Evolutionary conservation across 352 stramenopile genomes (phyloP), one percentile per base, ranked within the genome.

Genomic region (Pythium brassicae): DNA sequence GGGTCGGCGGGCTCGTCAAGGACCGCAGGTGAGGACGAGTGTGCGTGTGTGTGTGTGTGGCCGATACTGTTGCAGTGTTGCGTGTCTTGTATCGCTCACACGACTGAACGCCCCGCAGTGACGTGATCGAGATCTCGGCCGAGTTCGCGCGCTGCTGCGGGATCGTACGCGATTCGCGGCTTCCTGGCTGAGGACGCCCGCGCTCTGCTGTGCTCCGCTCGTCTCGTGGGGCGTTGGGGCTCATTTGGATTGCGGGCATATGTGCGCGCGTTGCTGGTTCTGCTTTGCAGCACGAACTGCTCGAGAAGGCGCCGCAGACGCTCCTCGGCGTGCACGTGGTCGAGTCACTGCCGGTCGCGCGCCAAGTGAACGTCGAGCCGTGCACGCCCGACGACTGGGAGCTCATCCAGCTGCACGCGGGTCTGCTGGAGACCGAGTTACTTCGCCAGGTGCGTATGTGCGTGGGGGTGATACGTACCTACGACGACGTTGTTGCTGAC

Each of bases 361-460:
- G 66, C 9, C 72, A 92, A 37, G 71, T 96, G 22, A 86, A 89
- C 55, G 80, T 96, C 7, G 86, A 96, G 50, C 87, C 87, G 11
- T 83, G 77, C 44, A 93, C 86, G 3, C 59, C 83, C 1, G 87
- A 96, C 60, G 87, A 96, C 64, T 96, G 87, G 87, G 87, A 96
- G 55, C 71, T 96, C 20, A 90, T 96, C 54, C 86, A 96, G 62
- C 55, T 94, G 53, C 86, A 96, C 59, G 83, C 87, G 0, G 86
- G 83, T 3, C 66, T 85, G 35, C 75, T 96, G 51, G 87, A 96
- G 55, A 73, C 67, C 23, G 82, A 94, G 53, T 71, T 96, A 46
- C 60, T 96, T 39, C 76, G 77, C 26, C 87, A 96, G 83, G 84
- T 95, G 65, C 3, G 50, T 58, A 12, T 29, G 12, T 34, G 12